Base-by-base conservation (phyloP, 306 rosid species). In the Lathyrus tuberosus region DNA sequence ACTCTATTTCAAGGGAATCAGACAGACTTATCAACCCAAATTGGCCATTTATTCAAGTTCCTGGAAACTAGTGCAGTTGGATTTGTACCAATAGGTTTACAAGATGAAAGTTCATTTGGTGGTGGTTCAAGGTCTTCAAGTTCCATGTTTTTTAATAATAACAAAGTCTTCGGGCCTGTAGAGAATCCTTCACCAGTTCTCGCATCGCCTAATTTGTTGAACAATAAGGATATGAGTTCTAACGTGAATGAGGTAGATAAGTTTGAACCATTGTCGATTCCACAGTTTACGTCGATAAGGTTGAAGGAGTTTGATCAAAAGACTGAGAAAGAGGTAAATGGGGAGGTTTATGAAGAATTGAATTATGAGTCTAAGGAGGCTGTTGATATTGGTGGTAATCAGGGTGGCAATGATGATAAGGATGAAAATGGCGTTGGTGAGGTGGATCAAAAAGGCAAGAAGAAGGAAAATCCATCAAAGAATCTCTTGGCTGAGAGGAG, bases 401-500 rank as follows among this genome's bases (percentile, higher is more conserved):
- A 56, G 47, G 86, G 42, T 7, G 84, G 74, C 24, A 82, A 56
- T 13, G 46, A 3, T 16, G n/a, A 11, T 15, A 4, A 1, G 1
- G 22, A n/a, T 11, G 12, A 24, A 9, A 5, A 15, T 13, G 38
- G 26, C 37, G 70, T 42, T 13, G 22, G 69, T 13, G 84, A 78
- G 14, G 86, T 78, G 51, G 91, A 81, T 43, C 83, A 69, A 16
- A 94, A 88, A 86, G 96, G 91, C 66, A 94, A 91, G 96, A 91
- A 62, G 33, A 40, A 87, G 48, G 92, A 92, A 15, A 5, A 82
- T 20, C 91, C 99, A 0, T 89, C 99, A 0, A 94, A 91, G 67
- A 94, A 86, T 82, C 87, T 91, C 62, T 87, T 94, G 91, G 99
- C 96, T 0, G 99, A 94, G 85, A 83, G 92, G 80, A 83, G 95